Conservation (phyloP, 441 rosid species). For the Populus tomentosa region DNA sequence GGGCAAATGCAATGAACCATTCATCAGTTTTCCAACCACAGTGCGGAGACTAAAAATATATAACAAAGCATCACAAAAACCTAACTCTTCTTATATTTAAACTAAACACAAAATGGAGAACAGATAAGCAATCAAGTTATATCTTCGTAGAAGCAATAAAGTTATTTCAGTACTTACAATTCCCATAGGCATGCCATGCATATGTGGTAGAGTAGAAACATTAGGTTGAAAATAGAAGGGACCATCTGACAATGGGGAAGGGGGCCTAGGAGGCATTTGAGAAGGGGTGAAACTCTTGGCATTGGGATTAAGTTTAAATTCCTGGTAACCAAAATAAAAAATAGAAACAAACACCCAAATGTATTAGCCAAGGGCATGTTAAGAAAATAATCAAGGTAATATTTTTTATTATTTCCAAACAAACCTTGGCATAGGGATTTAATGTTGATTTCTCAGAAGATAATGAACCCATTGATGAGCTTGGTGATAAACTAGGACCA, state of each 20-base stretch:
- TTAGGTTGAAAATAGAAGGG: slow-evolving; percentile 62
- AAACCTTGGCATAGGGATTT: slow-evolving; percentile 86
- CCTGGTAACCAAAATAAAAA: slow-evolving; percentile 43
- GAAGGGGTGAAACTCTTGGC: slow-evolving; percentile 85
- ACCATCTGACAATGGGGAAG: slow-evolving; percentile 58
- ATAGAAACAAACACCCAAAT: background rate
- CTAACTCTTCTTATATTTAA: background rate
- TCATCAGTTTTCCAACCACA: background rate
- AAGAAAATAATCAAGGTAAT: background rate
- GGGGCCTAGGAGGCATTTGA: slow-evolving; percentile 57
- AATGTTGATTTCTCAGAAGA: slow-evolving; percentile 77
- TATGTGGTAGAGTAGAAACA: slow-evolving; percentile 46
- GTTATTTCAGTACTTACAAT: slow-evolving; percentile 43
- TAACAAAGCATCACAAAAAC: background rate
- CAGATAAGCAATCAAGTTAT: background rate
- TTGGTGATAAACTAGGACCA: slow-evolving; percentile 69
- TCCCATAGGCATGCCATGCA: slow-evolving; percentile 72
- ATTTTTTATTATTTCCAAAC: background rate
- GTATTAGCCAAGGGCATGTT: background rate
- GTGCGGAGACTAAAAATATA: background rate
- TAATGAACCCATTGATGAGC: slow-evolving; percentile 78
- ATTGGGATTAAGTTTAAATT: slow-evolving; percentile 88
- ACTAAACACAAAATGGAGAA: background rate
- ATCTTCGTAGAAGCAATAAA: background rate
- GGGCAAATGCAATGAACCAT: no score